phyloP scores from a whole-genome alignment of 2,329 filamentous ascomycete genomes.

The Fusarium coffeatum region DNA sequence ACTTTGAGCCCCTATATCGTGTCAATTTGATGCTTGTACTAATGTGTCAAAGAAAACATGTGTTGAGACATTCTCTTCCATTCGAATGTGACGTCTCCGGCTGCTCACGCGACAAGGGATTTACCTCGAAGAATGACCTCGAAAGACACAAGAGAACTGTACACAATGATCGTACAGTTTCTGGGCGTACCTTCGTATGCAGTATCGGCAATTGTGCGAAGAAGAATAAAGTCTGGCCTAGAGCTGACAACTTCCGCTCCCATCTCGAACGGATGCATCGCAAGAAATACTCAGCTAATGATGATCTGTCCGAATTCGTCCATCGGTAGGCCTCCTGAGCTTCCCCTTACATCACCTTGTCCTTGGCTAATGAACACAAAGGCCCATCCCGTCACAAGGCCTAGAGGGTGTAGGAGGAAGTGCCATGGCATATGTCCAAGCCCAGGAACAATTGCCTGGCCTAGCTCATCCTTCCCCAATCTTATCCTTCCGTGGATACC shows the following conservation, averaged over 20 bases:
- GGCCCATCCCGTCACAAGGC: slow-evolving; percentile 35
- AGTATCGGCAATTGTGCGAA: slow-evolving; percentile 40
- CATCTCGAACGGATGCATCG: slow-evolving; percentile 79
- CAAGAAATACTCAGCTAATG: slow-evolving; percentile 51
- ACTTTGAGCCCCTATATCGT: background rate
- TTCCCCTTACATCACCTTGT: background rate
- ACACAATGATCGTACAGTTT: slow-evolving; percentile 64
- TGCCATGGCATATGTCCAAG: slow-evolving; percentile 40
- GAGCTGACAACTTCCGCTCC: slow-evolving; percentile 86
- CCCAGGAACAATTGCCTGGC: slow-evolving; percentile 24
- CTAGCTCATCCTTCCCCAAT: slow-evolving; percentile 29
- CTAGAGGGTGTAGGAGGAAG: slow-evolving; percentile 47
- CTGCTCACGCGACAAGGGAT: slow-evolving; percentile 73
- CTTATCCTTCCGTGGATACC: slow-evolving; percentile 9
- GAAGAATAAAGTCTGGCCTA: slow-evolving; percentile 76
- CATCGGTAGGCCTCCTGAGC: slow-evolving; percentile 29
- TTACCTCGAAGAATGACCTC: slow-evolving; percentile 83
- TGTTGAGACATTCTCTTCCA: slow-evolving; percentile 75
- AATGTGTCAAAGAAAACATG: slow-evolving; percentile 73
- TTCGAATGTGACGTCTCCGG: slow-evolving; percentile 68
- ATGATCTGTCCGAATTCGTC: slow-evolving; percentile 54
- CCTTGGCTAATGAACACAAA: slow-evolving; percentile 9
- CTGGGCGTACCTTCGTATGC: slow-evolving; percentile 45
- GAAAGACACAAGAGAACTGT: slow-evolving; percentile 81
- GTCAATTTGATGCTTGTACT: slow-evolving; percentile 18